These are phyloP conservation scores for Thinopyrum obtusiflorum DNA, from an alignment of 202 grass and related monocot genomes.

Conservation along the genomic window DNA sequence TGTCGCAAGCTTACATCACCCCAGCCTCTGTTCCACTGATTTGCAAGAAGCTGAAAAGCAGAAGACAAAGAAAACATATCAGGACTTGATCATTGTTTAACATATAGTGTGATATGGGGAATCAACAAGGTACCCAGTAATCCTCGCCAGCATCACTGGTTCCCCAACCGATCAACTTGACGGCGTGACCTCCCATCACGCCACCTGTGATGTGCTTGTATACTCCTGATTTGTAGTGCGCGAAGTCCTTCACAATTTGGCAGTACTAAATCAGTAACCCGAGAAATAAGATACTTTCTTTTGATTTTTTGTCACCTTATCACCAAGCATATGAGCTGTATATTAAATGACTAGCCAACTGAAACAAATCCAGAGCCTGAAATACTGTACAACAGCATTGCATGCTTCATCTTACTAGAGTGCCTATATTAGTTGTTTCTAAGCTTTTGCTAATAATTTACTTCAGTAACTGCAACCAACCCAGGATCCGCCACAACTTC, in stretches of 20 bases:
- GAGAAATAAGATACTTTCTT: not conserved
- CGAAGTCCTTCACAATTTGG: slow-evolving; percentile 64
- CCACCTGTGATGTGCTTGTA: slow-evolving; percentile 85
- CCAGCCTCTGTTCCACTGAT: slow-evolving; percentile 93
- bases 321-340: not conserved
- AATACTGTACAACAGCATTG: not conserved
- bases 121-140: slow-evolving; percentile 69
- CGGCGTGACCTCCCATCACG: slow-evolving; percentile 74
- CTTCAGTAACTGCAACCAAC: not conserved
- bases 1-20: slow-evolving; percentile 66
- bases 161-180: slow-evolving; percentile 96
- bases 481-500: not conserved
- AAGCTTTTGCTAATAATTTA: not conserved
- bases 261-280: slow-evolving; percentile 17
- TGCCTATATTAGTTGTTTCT: not conserved
- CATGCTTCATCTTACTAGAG: not conserved
- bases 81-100: not conserved
- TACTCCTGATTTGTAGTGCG: slow-evolving; percentile 91
- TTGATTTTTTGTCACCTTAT: not conserved
- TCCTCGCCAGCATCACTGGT: slow-evolving; percentile 78
- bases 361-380: not conserved
- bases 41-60: slow-evolving; percentile 79
- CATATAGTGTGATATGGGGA: not conserved
- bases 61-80: slow-evolving; percentile 22
- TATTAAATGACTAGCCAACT: not conserved